Percentiles rank a stretch among this genome's conserved stretches.
Evolutionary conservation across 257 asterid genomes (phyloP).

Genomic region (Nicotiana sylvestris): DNA sequence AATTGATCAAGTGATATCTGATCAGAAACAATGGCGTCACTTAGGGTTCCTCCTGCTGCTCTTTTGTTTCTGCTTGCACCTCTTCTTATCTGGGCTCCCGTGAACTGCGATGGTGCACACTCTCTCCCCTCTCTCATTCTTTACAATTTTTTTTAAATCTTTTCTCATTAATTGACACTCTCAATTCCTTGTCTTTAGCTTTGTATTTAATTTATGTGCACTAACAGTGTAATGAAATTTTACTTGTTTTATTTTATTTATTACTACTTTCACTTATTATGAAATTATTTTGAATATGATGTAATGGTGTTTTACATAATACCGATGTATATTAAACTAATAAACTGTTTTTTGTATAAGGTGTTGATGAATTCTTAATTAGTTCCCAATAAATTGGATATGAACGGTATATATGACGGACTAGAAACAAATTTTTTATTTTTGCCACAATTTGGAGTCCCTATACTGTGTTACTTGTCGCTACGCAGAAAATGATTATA

Average conservation of each 20-base stretch:
- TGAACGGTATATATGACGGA: not conserved
- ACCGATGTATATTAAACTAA: not conserved
- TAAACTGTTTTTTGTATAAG: no score
- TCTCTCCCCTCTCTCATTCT: not conserved
- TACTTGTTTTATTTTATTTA: no score
- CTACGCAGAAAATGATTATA: not conserved
- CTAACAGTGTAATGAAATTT: not conserved
- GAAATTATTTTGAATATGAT: not conserved
- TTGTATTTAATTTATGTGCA: not conserved
- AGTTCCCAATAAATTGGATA: not conserved
- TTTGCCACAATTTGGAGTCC: not conserved
- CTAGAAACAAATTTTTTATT: not conserved
- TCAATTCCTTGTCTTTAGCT: not conserved
- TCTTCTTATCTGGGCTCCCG: slow-evolving; percentile 25
- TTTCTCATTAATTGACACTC: not conserved
- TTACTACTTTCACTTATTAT: not conserved
- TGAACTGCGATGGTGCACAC: slow-evolving; percentile 34
- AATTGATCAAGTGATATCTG: not conserved
- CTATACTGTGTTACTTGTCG: not conserved
- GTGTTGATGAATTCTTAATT: not conserved
- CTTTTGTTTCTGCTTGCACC: slow-evolving; percentile 23
- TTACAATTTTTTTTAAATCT: not conserved
- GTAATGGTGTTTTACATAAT: not conserved
- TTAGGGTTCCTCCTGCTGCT: slow-evolving; percentile 13
- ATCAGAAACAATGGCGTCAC: slow-evolving; percentile 23